These are phyloP conservation scores for Fraxinus angustifolia DNA, from an alignment of 305 asterid genomes.

Conservation along the genomic window DNA sequence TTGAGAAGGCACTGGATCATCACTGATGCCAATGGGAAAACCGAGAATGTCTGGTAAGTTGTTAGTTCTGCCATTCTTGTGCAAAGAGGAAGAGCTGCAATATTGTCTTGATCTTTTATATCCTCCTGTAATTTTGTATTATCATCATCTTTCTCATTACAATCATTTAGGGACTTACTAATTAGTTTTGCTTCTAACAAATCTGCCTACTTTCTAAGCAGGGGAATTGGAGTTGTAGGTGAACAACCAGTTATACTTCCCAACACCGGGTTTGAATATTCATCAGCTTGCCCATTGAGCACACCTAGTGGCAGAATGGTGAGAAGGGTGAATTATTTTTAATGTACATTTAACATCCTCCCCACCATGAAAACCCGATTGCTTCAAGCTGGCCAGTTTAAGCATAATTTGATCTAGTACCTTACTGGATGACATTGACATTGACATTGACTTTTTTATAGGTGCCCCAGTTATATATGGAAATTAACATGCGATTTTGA, in stretches of 20 bases:
- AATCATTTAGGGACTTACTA: background rate
- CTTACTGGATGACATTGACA: background rate
- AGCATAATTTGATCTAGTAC: background rate
- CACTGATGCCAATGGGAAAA: conserved; percentile 68
- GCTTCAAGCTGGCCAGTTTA: background rate
- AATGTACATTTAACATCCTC: background rate
- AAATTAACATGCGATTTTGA: background rate
- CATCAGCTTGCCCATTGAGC: conserved; percentile 86
- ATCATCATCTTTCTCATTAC: background rate
- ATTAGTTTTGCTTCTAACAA: background rate
- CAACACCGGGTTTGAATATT: conserved; percentile 73
- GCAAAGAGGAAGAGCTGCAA: background rate
- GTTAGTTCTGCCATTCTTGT: background rate
- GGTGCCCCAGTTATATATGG: background rate
- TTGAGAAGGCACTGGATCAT: conserved; percentile 89
- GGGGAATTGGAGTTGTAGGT: conserved; percentile 83
- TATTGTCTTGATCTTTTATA: background rate
- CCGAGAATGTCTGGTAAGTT: conserved; percentile 70
- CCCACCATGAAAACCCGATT: background rate
- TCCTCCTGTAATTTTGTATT: background rate
- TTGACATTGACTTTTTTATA: background rate
- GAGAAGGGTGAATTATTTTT: conserved; percentile 24
- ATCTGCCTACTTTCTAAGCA: conserved; percentile 22
- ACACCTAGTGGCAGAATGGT: conserved; percentile 88
- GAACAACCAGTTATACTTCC: conserved; percentile 95